Conservation (phyloP, 108 stramenopile genomes). For the Nitzschia sp. region DNA sequence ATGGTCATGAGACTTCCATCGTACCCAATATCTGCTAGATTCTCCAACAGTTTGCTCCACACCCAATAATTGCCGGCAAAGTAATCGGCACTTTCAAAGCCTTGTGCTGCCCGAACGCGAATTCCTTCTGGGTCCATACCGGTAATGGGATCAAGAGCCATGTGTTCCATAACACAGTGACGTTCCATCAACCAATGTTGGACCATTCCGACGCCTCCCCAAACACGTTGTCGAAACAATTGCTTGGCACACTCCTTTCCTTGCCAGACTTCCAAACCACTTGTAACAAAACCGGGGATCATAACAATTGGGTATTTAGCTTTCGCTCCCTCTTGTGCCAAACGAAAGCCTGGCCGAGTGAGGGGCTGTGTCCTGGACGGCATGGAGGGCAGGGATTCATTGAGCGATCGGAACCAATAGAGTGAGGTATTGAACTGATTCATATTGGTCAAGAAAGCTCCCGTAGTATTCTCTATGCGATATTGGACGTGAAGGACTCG, state of each 20-base stretch:
- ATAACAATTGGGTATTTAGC: conserved; percentile 83
- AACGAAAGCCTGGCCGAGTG: conserved; percentile 47
- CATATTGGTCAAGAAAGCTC: conserved; percentile 14
- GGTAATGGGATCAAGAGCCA: conserved; percentile 72
- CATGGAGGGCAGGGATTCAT: conserved; percentile 15
- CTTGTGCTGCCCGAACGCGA: conserved; percentile 73
- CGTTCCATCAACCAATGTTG: conserved; percentile 66
- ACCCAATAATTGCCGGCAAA: conserved; percentile 82
- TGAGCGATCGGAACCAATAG: conserved; percentile 25
- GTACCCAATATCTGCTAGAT: conserved; percentile 86
- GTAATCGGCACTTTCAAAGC: conserved; percentile 85
- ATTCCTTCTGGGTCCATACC: conserved; percentile 75
- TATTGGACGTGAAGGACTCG: conserved; percentile 7
- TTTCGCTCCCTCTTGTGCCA: conserved; percentile 57
- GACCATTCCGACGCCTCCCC: conserved; percentile 75
- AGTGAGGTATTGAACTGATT: conserved; percentile 33
- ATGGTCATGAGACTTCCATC: conserved; percentile 73
- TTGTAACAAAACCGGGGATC: conserved; percentile 86
- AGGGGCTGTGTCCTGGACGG: conserved; percentile 21
- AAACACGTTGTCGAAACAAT: conserved; percentile 82
- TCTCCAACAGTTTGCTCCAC: conserved; percentile 75
- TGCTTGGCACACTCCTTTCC: conserved; percentile 72
- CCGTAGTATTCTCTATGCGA: conserved; percentile 16
- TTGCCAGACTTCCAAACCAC: conserved; percentile 88
- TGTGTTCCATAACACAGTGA: conserved; percentile 78